Percentiles rank a stretch among this genome's conserved stretches.
Conservation (phyloP, 2,329 filamentous ascomycete species). For the Monilinia aucupariae region DNA sequence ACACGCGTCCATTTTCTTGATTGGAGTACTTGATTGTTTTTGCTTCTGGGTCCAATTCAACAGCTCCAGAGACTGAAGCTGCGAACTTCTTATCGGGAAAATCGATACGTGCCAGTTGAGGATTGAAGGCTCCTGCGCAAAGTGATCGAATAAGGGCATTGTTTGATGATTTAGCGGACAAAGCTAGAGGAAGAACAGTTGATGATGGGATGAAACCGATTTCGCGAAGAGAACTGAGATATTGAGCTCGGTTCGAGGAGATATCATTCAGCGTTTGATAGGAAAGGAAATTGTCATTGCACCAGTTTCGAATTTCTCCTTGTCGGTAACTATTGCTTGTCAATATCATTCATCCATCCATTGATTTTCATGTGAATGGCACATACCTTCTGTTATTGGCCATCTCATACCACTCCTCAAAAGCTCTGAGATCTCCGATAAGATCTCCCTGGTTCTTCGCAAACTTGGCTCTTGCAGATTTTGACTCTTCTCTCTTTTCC, state of each 20-base stretch:
- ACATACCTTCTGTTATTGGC: conserved; percentile 46
- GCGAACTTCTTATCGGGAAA: conserved; percentile 96
- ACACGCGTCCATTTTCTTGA: conserved; percentile 78
- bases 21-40: conserved; percentile 89
- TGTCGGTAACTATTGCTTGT: conserved; percentile 41
- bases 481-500: conserved; percentile 76
- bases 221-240: conserved; percentile 78
- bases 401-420: conserved; percentile 73
- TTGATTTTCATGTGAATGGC: background rate
- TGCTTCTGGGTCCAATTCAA: conserved; percentile 90
- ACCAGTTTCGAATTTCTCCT: conserved; percentile 67
- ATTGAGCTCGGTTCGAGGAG: conserved; percentile 77
- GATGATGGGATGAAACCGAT: conserved; percentile 64
- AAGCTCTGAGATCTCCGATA: conserved; percentile 79
- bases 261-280: conserved; percentile 84
- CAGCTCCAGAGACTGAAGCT: conserved; percentile 76
- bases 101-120: conserved; percentile 85
- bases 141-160: conserved; percentile 35
- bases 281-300: conserved; percentile 78
- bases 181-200: conserved; percentile 24
- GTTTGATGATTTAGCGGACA: conserved; percentile 46
- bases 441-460: conserved; percentile 77
- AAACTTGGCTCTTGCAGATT: conserved; percentile 69
- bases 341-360: conserved; percentile 12
- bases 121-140: conserved; percentile 50